These are phyloP conservation scores for Dianthus caryophyllus DNA, from an alignment of 148 eudicot species.

Conservation along the genomic window DNA sequence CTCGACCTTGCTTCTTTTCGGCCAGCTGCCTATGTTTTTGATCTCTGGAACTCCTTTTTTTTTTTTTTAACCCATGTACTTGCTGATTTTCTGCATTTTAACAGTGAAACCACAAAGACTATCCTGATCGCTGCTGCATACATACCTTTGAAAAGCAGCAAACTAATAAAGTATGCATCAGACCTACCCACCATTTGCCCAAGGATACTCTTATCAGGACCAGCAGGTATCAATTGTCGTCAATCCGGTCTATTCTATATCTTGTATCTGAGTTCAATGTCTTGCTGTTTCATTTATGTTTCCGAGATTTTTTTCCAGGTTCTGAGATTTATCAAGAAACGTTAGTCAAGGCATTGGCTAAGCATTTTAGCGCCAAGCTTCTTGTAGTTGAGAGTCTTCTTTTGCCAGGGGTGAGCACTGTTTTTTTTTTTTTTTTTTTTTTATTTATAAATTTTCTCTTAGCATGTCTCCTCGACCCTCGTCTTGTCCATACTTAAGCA, in stretches of 20 bases:
- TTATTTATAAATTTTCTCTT: too few species aligned
- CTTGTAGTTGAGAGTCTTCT: conserved; percentile 73
- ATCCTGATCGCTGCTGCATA: conserved; percentile 79
- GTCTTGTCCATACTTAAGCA: background rate
- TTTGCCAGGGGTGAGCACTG: conserved; percentile 79
- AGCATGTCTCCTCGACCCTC: background rate
- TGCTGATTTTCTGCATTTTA: conserved; percentile 9
- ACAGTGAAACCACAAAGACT: conserved; percentile 88
- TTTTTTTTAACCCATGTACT: background rate
- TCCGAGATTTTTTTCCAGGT: conserved; percentile 38
- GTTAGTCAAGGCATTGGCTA: conserved; percentile 74
- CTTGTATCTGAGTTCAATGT: conserved; percentile 1
- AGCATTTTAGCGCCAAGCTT: conserved; percentile 66
- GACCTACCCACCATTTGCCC: conserved; percentile 79
- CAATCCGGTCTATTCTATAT: background rate
- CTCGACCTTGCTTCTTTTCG: too few species aligned
- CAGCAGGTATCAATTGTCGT: conserved; percentile 56
- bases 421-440: background rate
- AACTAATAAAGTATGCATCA: conserved; percentile 52
- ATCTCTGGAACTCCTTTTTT: background rate
- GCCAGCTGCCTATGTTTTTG: background rate
- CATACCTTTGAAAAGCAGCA: conserved; percentile 69
- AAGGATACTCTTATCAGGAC: conserved; percentile 80
- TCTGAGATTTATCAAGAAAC: conserved; percentile 96
- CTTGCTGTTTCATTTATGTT: conserved; percentile 9